Evolutionary conservation across 805 yeast genomes (phyloP), one percentile per base, ranked within the genome.

Genomic region (Kluyveromyces wickerhamii): DNA sequence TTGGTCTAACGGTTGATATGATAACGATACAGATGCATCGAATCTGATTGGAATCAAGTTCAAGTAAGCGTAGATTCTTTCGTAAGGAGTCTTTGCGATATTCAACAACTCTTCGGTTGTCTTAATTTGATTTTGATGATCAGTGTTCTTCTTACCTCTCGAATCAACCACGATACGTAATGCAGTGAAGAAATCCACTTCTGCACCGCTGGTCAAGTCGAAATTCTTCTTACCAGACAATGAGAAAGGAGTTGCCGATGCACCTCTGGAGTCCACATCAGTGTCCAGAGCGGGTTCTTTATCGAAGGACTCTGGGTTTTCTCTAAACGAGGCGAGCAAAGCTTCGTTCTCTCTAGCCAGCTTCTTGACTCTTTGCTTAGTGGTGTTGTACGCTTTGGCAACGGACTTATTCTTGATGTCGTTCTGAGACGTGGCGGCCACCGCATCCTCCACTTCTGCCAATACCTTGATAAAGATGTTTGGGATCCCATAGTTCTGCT

Each of bases 101-200:
- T 62, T 50, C 32, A 71, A 47, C 42, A 84, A 66, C 30, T 66
- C 68, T 63, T 83, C 95, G 53, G 92, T 68, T 29, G 71, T 66
- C 37, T 65, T 63, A 44, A 87, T 74, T 61, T 89, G 95, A 59
- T 84, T 94, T 43, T 57, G 59, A 44, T 79, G 75, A 59, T 89
- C 95, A 43, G 86, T 81, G 59, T 85, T 87, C 69, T 85, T 89
- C 70, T 88, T 88, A 68, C 98, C 98, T 65, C 98, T 79, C 32
- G 87, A 71, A 61, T 92, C 97, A 40, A 82, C 66, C 38, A 92
- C 77, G 36, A 75, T 61, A 57, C 79, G 73, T 57, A 92, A 69
- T 22, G 82, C 74, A 38, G 77, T 66, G 66, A 88, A 86, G 37
- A 87, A 77, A 37, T 66, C 70, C 12, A 64, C 67, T 38, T 57